Evolutionary conservation across 495 filamentous ascomycete species (phyloP), one percentile per base, ranked within the genome.

Genomic region (Jackrogersella minutella): DNA sequence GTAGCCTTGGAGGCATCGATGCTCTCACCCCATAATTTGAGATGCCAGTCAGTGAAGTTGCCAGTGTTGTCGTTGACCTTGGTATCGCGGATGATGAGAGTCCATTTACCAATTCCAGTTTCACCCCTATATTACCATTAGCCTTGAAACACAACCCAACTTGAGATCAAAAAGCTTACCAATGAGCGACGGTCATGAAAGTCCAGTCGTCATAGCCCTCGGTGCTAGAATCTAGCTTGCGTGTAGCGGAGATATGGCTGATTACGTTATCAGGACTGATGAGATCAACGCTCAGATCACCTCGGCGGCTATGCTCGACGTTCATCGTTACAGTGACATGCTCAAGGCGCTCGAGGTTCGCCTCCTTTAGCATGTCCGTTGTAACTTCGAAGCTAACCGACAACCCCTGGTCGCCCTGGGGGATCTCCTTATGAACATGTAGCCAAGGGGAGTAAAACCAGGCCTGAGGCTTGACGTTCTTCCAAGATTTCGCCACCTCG

Each of bases 321-420:
- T 99, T 99, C 94, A 98, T 99, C 2, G 93, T 98, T 43, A 99
- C 88, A 31, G 93, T 97, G 57, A 99, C 90, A 79, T 99, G 95
- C 77, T 99, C 95, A 14, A 99, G 66, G 8, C 88, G 84, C 69
- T 88, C 90, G 8, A 99, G 75, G 72, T 99, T 99, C 44, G 94
- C 93, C 13, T 86, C 80, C 65, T 88, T 82, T 16, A 97, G 78
- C 82, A 91, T 89, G 9, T 91, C 84, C 33, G 82, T 70, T 9
- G 91, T 97, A 47, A 98, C 87, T 36, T 89, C 85, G 66, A 93
- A 95, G 22, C 79, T 82, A 54, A 91, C 91, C 7, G 89, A 83
- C 34, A 99, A 79, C 7, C 95, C 95, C 62, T 90, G 75, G 31
- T 90, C 84, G 6, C 96, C 96, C 76, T 99, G 87, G 7, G 95